Evolutionary conservation across 192 early-diverging fungal genomes (phyloP).

Genomic region (Phlyctochytrium arcticum): DNA sequence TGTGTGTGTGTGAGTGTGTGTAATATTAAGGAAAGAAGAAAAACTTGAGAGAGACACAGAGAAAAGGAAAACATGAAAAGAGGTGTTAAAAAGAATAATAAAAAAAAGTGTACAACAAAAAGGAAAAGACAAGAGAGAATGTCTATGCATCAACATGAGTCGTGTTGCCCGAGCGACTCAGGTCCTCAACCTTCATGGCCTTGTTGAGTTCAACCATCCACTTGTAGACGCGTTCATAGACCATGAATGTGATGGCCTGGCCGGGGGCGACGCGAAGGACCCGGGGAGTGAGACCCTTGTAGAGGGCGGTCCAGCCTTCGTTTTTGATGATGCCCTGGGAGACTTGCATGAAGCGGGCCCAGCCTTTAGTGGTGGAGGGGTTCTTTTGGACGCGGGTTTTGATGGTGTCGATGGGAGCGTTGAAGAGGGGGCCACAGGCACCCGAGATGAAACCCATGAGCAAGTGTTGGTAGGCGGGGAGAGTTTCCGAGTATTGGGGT

Average conservation of each 20-base stretch:
- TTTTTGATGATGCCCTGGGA: slow-evolving; percentile 76
- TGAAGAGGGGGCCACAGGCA: slow-evolving; percentile 81
- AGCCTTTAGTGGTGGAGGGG: slow-evolving; percentile 66
- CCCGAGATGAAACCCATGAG: slow-evolving; percentile 84
- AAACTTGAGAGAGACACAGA: no score
- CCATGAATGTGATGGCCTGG: slow-evolving; percentile 95
- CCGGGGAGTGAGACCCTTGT: slow-evolving; percentile 90
- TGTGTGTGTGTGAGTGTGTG: no score
- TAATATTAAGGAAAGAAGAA: no score
- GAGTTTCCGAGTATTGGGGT: slow-evolving; percentile 36
- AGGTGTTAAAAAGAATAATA: no score
- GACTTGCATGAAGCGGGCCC: slow-evolving; percentile 72
- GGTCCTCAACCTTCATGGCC: slow-evolving; percentile 13
- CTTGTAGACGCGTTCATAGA: slow-evolving; percentile 52
- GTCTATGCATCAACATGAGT: no score
- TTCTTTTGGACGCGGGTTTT: slow-evolving; percentile 97
- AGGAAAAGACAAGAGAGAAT: no score
- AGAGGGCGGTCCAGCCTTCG: slow-evolving; percentile 90
- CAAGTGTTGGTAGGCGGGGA: slow-evolving; percentile 89
- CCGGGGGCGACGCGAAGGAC: slow-evolving; percentile 93
- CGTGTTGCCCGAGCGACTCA: no score
- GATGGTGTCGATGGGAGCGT: slow-evolving; percentile 97
- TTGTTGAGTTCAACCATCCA: slow-evolving; percentile 32
- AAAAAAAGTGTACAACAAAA: no score
- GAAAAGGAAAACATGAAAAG: no score